Base-by-base conservation (phyloP, 805 yeast genomes). In the Ogataea naganishii region DNA sequence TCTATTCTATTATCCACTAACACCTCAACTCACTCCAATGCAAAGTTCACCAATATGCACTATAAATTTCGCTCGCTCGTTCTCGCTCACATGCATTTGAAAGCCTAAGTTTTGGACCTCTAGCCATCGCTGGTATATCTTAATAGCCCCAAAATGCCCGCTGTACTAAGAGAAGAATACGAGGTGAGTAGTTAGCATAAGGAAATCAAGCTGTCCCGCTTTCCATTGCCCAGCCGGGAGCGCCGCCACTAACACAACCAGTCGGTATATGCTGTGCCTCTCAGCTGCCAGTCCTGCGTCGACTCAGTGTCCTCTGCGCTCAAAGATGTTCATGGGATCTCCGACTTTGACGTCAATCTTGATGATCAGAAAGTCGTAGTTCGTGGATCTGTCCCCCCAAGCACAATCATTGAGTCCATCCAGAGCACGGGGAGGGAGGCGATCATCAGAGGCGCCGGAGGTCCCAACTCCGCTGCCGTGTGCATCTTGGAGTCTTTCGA, bases 371-470 rank as follows among this genome's bases (percentile, higher is more conserved):
- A 74, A 19, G 86, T 86, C 21, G 62, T 74, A 2, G 80, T 88
- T 3, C 58, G 59, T 15, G 94, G 95, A 4, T 50, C 68, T 1
- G 64, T 70, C 4, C 76, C 96, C 5, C 97, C 97, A 1, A 81
- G 94, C 2, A 56, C 53, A 10, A 70, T 88, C 22, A 76, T 86
- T 22, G 58, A 59, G 30, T 71, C 81, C 0, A 71, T 89, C 33
- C 88, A 80, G 51, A 47, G 47, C 2, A 75, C 78, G 3, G 96
- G 96, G 1, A 72, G 75, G 39, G 96, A 89, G 47, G 95, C 95
- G 4, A 83, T 89, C 39, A 80, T 89, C 15, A 66, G 97, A 36
- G 97, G 97, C 6, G 75, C 95, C 0, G 96, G 96, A 3, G 67
- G 63, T 34, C 79, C 94, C 12, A 79, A 88, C 51, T 69, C 82